Evolutionary conservation across 2,329 filamentous ascomycete species (phyloP), one percentile per base, ranked within the genome.

Genomic region (Colletotrichum magnum): DNA sequence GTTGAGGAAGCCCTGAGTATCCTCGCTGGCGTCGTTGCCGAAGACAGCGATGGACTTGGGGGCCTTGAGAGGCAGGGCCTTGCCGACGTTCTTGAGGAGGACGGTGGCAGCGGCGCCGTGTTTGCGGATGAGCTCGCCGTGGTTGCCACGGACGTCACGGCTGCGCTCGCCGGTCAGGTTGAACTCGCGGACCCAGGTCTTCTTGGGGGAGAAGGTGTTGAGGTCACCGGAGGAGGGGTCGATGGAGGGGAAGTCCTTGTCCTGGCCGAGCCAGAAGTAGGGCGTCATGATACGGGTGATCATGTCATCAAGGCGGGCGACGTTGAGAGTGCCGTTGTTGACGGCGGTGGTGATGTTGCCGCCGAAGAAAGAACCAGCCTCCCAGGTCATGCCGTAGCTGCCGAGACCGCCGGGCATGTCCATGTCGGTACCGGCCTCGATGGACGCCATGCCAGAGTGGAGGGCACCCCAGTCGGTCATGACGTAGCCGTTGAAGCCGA

Each of bases 21-120:
- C 85, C 74, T 93, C 90, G 41, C 86, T 85, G n/a, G 91, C 91
- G 89, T 89, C 74, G 86, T 83, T 72, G 72, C 89, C 74, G 83
- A 89, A 79, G 82, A 87, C 73, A 77, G 86, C 81, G 86, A 90
- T 78, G 80, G 83, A 78, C 84, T 90, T 78, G 89, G 84, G 84
- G 3, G 79, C 80, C 74, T 85, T 85, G 45, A 89, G 81, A 0
- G 92, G 92, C 6, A 94, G 83, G 1, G 85, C 84, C 43, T 85
- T 85, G 70, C 85, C 85, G 36, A 81, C 81, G 79, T 95, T 95
- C 85, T 95, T 95, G 70, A 95, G 83, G 2, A 95, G 85, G 16
- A 94, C 88, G 13, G 88, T 91, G 21, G 91, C 91, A 66, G 78
- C 79, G 15, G 80, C 77, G 16, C 77, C 85, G 72, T 90, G 86